Base-by-base conservation (phyloP, 192 early-diverging fungal species). In the Martensiomyces pterosporus region DNA sequence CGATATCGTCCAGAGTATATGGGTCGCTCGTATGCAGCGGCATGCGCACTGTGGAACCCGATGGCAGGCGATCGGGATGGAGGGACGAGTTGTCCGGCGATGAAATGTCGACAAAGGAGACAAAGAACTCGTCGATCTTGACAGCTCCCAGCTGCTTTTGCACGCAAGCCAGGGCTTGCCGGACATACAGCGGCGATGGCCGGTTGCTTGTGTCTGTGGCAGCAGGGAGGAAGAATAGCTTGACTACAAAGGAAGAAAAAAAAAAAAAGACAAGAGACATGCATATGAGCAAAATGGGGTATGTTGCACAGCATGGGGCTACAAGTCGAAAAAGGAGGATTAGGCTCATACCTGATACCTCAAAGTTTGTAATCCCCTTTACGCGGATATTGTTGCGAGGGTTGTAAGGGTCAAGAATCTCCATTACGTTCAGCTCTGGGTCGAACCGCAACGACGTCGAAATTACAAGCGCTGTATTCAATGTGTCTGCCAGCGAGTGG, bases 371-470 rank as follows among this genome's bases (percentile, higher is more conserved):
- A 22, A 61, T 44, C 2, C 57, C 54, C 17, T 61, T 56, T 40
- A 51, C 49, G n/a, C 54, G 34, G 21, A 73, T 58, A 42, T 73
- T 53, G 55, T 73, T 73, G 27, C 69, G 52, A 13, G 42, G 38
- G 42, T 73, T 73, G 26, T 54, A 49, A 1, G 71, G 64, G 43
- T 75, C 71, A 27, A 67, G 50, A 21, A 75, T 75, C 49, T 75
- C 71, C 22, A 75, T 64, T 60, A 64, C 62, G 10, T 75, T 75
- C 9, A 75, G 60, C 36, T 66, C 71, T 9, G 71, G 71, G 55
- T 67, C 64, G 16, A 75, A 75, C 6, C 71, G 56, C 24, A 67
- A 75, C 42, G 71, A 75, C 39, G 71, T 67, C 5, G 49, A 58
- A 5, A 67, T 60, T 14, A 67, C 60, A 38, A 75, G 52, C 32